These are phyloP conservation scores for Clathrus columnatus DNA, from an alignment of 768 basidiomycete species.

Conservation along the genomic window DNA sequence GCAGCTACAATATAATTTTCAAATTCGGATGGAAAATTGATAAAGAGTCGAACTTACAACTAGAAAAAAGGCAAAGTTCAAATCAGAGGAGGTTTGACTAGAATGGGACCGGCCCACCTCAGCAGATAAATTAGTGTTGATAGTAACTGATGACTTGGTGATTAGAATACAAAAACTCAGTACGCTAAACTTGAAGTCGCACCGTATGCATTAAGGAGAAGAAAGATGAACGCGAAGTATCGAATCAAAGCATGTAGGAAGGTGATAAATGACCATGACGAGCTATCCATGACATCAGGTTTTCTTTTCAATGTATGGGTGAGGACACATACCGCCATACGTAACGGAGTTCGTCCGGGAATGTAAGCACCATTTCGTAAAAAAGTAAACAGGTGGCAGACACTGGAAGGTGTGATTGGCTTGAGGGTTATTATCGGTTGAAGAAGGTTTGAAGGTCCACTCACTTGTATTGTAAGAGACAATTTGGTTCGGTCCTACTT, in stretches of 20 bases:
- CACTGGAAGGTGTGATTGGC: background rate
- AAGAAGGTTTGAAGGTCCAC: background rate
- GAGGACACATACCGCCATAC: background rate
- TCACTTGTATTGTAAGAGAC: background rate
- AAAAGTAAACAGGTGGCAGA: background rate
- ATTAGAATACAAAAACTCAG: background rate
- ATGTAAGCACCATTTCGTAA: conserved; percentile 1
- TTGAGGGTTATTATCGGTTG: background rate
- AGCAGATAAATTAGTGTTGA: background rate
- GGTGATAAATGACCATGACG: background rate
- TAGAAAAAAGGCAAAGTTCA: background rate
- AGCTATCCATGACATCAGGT: background rate
- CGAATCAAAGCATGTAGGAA: background rate
- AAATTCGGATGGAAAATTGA: too few species aligned
- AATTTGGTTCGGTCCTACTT: background rate
- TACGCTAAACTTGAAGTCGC: background rate
- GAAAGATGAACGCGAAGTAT: background rate
- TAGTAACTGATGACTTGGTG: background rate
- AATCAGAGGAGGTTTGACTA: background rate
- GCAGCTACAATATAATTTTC: background rate
- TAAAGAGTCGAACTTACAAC: background rate
- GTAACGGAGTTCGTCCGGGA: background rate
- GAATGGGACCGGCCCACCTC: background rate
- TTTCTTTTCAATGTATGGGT: background rate
- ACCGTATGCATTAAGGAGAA: conserved; percentile 4